These are phyloP conservation scores for Cercospora nicotianae DNA, from an alignment of 2,329 filamentous ascomycete genomes.

Conservation along the genomic window DNA sequence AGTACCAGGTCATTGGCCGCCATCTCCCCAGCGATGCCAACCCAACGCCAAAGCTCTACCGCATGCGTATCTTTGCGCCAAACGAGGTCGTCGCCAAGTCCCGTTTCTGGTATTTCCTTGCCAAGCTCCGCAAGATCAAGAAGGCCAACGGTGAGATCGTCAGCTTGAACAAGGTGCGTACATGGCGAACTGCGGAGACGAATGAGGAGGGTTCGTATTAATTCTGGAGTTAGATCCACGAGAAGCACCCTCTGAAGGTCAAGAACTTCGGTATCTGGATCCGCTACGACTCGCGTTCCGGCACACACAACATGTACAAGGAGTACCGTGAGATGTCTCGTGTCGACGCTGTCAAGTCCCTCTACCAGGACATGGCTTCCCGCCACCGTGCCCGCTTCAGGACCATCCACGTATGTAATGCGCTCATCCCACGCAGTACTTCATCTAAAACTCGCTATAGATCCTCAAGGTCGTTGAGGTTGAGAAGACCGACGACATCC, in stretches of 20 bases:
- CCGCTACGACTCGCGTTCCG: conserved; percentile 99
- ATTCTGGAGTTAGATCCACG: conserved; percentile 68
- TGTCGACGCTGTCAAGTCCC: conserved; percentile 89
- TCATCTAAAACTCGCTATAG: conserved; percentile 49
- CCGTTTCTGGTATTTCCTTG: conserved; percentile 99
- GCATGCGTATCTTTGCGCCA: conserved; percentile 99
- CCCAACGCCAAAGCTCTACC: conserved; percentile 97
- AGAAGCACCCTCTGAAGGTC: conserved; percentile 99
- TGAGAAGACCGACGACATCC: conserved; percentile 90
- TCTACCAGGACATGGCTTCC: conserved; percentile 99
- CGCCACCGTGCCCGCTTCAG: conserved; percentile 97
- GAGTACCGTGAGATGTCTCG: conserved; percentile 99
- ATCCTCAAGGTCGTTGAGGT: conserved; percentile 98
- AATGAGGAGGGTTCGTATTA: conserved; percentile 10
- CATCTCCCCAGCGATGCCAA: conserved; percentile 97
- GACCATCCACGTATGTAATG: conserved; percentile 83
- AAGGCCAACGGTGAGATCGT: conserved; percentile 99
- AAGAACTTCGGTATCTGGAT: conserved; percentile 99
- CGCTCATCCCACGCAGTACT: not conserved
- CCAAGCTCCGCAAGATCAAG: conserved; percentile 99
- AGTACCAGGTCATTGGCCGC: conserved; percentile 99
- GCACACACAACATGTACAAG: conserved; percentile 99
- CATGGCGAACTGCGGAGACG: conserved; percentile 15
- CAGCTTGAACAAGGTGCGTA: conserved; percentile 81
- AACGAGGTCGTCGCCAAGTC: conserved; percentile 99